Evolutionary conservation across 352 stramenopile species (phyloP), one percentile per base, ranked within the genome.

Genomic region (Phytophthora pluvialis): DNA sequence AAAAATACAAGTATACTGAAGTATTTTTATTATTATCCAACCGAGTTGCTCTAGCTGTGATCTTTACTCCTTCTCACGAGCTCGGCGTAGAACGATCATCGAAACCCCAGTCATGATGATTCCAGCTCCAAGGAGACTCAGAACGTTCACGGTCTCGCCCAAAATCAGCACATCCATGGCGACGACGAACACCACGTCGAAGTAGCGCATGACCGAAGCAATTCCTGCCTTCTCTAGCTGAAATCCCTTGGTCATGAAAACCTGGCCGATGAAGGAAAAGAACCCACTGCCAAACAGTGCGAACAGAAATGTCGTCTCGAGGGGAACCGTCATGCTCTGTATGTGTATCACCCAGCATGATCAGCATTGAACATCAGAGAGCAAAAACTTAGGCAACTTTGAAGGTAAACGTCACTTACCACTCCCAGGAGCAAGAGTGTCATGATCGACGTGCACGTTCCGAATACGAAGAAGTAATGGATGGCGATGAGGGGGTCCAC

Each of bases 381-480:
- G 3, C 4, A 9, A 10, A 31, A 5, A 46, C 15, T 9, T n/a
- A 48, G 12, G 12, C 15, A 9, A 32, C 1, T 3, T n/a, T 31
- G 25, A 31, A 36, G 29, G 42, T n/a, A 32, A n/a, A 25, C n/a
- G 25, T 28, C 4, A 67, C 65, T 68, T 70, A 78, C 70, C 50
- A 66, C 60, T 25, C 67, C 70, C 4, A 75, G 49, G 10, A 56
- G 35, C 26, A 72, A 47, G 3, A 75, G 48, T 13, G 67, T 77
- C 49, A 73, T 48, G 40, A 77, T 54, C 15, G 76, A 81, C 4
- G 63, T 60, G 28, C 45, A 54, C 25, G 64, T 73, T 42, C 71
- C 74, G 21, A 76, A 72, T 9, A 73, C 43, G 42, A 85, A 73
- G 45, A 85, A 82, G 45, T 85, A 83, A 39, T 81, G 76, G 45